Percentiles rank a stretch among this genome's conserved stretches.
Conservation (phyloP, 106 monocot species). For the Dendrobium nobile region DNA sequence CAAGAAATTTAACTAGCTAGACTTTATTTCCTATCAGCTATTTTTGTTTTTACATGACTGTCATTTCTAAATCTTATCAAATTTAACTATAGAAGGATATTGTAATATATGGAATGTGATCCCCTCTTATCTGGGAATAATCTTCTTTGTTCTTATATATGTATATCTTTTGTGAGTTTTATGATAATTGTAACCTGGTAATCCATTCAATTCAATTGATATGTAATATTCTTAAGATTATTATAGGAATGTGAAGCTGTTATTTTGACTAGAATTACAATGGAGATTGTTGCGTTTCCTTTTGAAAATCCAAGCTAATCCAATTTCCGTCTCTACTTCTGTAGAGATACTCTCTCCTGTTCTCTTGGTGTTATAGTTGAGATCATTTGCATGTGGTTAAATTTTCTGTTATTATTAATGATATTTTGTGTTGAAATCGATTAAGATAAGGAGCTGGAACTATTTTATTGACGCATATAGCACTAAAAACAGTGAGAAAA, state of each 20-base stretch:
- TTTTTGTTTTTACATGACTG: background rate
- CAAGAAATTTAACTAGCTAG: background rate
- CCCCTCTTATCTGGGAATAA: background rate
- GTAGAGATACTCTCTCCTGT: no score
- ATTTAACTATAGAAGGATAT: background rate
- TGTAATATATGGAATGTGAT: background rate
- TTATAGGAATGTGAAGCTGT: no score
- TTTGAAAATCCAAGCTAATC: no score
- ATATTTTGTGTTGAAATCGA: background rate
- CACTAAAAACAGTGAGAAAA: background rate
- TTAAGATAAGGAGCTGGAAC: background rate
- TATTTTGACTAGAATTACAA: no score
- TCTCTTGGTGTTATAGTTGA: no score
- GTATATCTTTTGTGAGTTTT: no score
- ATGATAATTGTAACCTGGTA: background rate
- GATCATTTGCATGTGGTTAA: no score
- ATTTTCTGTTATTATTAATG: background rate
- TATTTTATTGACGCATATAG: background rate
- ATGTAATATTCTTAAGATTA: background rate
- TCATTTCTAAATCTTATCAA: background rate
- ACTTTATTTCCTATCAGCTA: background rate
- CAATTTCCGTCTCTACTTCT: no score
- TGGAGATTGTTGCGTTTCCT: no score
- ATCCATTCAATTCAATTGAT: background rate
- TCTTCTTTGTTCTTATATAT: no score